Evolutionary conservation across 179 eudicot genomes (phyloP).

Genomic region (Sideroxylon spinosum): DNA sequence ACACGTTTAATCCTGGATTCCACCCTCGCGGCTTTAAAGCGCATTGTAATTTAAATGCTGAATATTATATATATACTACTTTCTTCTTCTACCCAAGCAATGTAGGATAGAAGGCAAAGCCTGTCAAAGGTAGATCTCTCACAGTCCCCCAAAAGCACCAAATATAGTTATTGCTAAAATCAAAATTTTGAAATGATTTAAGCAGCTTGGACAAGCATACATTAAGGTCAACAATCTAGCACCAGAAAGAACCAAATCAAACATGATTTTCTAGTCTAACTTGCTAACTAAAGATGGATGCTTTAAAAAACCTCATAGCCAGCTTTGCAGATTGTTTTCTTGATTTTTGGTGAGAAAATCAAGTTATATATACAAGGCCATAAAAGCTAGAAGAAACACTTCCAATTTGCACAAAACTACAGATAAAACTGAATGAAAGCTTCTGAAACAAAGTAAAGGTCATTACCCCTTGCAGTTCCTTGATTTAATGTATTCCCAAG

Average conservation of each 20-base stretch:
- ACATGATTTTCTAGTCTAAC: neutral
- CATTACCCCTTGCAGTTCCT: slow-evolving; percentile 94
- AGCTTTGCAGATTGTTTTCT: neutral
- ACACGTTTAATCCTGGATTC: too few species aligned
- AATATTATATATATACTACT: too few species aligned
- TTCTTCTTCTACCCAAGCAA: too few species aligned
- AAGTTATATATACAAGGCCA: neutral
- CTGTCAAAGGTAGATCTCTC: too few species aligned
- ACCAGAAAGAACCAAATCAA: neutral
- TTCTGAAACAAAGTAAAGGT: neutral
- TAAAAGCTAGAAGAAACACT: neutral
- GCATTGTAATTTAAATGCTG: too few species aligned
- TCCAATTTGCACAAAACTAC: too few species aligned
- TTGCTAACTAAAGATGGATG: neutral
- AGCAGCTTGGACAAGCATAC: neutral
- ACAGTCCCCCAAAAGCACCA: neutral
- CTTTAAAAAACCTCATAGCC: neutral
- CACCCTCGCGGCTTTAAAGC: too few species aligned
- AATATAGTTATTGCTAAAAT: neutral
- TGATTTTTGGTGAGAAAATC: neutral
- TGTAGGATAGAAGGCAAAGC: too few species aligned
- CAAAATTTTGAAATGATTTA: neutral
- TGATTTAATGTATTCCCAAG: slow-evolving; percentile 85
- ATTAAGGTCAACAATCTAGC: neutral
- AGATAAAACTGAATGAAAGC: too few species aligned